These are phyloP conservation scores for Talaromyces sp. DNA, from an alignment of 2,329 filamentous ascomycete species.

Conservation along the genomic window DNA sequence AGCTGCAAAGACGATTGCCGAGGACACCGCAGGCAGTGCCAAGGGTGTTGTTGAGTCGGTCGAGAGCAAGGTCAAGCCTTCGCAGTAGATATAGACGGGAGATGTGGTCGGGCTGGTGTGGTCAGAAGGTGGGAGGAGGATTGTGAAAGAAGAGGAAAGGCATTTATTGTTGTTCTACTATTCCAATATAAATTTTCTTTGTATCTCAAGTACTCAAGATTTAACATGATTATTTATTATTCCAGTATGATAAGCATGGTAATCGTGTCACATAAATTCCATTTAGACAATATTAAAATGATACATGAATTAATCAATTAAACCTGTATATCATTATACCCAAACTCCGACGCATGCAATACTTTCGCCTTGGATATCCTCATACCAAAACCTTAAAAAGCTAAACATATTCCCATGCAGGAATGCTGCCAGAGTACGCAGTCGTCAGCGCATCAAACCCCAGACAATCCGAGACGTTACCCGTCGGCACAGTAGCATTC, in stretches of 20 bases:
- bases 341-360: neutral
- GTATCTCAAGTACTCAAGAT: too few species aligned
- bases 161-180: neutral
- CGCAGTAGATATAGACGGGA: neutral
- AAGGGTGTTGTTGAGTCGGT: slow-evolving; percentile 7
- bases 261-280: neutral
- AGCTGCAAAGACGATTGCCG: slow-evolving; percentile 32
- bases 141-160: neutral
- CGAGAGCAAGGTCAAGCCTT: slow-evolving; percentile 9
- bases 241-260: neutral
- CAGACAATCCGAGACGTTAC: slow-evolving; percentile 33
- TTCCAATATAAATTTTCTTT: neutral
- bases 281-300: neutral
- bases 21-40: slow-evolving; percentile 3
- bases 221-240: neutral
- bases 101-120: neutral
- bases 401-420: slow-evolving; percentile 40
- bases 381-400: slow-evolving; percentile 16
- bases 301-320: neutral
- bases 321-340: neutral
- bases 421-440: slow-evolving; percentile 18
- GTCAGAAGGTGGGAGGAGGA: neutral
- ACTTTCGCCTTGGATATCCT: neutral
- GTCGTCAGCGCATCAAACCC: slow-evolving; percentile 34
- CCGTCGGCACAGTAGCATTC: slow-evolving; percentile 36